These are phyloP conservation scores for Elsinoe ampelina DNA, from an alignment of 2,329 filamentous ascomycete species.

Conservation along the genomic window DNA sequence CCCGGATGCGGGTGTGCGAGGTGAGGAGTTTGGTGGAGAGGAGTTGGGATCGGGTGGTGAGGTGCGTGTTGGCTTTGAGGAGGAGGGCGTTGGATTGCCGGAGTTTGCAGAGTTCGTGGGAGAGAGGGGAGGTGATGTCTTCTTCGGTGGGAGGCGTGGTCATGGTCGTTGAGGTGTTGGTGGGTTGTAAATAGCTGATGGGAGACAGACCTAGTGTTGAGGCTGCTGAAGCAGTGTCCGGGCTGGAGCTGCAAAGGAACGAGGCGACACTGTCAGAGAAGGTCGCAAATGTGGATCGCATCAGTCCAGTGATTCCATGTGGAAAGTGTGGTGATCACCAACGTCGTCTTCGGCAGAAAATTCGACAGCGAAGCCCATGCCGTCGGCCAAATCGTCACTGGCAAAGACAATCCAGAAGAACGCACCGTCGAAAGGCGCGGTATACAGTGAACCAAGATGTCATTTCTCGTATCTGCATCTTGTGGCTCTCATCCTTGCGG, in stretches of 20 bases:
- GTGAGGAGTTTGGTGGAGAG: not conserved
- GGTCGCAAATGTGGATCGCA: no score
- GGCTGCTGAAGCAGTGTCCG: no score
- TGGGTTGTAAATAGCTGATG: not conserved
- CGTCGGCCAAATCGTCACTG: not conserved
- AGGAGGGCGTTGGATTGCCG: not conserved
- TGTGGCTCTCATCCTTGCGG: not conserved
- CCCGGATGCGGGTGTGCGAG: not conserved
- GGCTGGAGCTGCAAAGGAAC: no score
- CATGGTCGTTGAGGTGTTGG: not conserved
- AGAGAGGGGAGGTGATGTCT: not conserved
- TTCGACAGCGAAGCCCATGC: not conserved
- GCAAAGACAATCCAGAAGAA: not conserved
- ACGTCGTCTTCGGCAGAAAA: no score
- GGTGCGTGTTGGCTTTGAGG: not conserved
- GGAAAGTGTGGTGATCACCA: no score
- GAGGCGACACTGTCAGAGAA: no score
- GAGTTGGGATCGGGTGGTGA: not conserved
- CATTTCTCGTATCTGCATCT: constrained; percentile 12
- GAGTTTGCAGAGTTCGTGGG: not conserved
- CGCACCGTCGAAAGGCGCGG: not conserved
- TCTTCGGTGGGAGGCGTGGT: not conserved
- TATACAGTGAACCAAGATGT: constrained; percentile 4
- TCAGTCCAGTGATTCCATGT: no score
- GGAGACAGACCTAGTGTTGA: no score